Conservation (phyloP, 2,329 filamentous ascomycete genomes). For the Fusarium chuoi region DNA sequence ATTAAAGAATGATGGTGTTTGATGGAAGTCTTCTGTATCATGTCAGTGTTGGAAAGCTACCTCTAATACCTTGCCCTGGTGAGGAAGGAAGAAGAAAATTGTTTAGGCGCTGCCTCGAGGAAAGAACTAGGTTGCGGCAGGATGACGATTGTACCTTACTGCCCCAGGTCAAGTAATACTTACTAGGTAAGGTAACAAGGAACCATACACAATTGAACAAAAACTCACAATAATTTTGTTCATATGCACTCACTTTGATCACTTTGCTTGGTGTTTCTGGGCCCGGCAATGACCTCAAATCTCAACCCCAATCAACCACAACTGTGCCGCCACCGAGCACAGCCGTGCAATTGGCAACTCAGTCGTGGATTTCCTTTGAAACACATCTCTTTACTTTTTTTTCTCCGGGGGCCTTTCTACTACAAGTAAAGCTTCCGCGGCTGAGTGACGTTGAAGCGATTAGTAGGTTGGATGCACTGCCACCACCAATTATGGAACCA, state of each 20-base stretch:
- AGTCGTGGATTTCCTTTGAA: neutral
- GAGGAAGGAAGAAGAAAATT: neutral
- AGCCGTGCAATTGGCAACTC: neutral
- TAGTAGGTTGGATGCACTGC: conserved; percentile 27
- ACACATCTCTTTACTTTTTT: neutral
- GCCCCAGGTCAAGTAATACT: neutral
- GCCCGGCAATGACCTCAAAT: neutral
- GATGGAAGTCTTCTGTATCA: neutral
- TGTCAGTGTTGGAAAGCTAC: neutral
- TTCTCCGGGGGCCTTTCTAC: neutral
- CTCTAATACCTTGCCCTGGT: neutral
- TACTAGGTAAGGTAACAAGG: neutral
- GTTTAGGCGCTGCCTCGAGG: neutral
- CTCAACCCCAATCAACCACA: neutral
- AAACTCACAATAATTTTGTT: neutral
- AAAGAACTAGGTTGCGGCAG: neutral
- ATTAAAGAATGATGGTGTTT: neutral
- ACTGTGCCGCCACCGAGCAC: neutral
- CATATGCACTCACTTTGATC: neutral
- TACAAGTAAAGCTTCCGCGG: neutral
- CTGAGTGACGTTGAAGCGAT: conserved; percentile 23
- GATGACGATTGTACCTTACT: neutral
- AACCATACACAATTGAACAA: no score
- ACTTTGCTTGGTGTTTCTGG: neutral
- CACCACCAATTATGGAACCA: conserved; percentile 36